Conservation (phyloP, 352 stramenopile genomes). For the Globisporangium canariense region DNA sequence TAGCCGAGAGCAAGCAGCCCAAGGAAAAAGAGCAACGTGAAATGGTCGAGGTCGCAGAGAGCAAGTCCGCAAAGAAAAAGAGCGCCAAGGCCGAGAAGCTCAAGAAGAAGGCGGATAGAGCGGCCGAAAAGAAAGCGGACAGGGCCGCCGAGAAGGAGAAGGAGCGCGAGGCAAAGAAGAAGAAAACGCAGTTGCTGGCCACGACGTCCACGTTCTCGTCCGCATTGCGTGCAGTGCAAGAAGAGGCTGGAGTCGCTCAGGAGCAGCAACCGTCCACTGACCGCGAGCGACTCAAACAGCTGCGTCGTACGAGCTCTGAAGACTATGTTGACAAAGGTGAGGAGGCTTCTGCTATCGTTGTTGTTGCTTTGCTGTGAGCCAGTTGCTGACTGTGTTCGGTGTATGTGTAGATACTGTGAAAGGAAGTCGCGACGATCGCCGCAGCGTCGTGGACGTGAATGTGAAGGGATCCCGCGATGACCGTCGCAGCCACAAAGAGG, state of each 20-base stretch:
- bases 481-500: slow-evolving; percentile 5
- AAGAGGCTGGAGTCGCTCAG: neutral
- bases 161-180: neutral
- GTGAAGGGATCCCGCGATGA: neutral
- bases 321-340: neutral
- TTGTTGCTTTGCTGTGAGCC: neutral
- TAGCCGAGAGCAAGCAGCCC: neutral
- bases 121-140: slow-evolving; percentile 1
- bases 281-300: neutral
- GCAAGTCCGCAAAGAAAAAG: slow-evolving; percentile 9
- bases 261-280: neutral
- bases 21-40: neutral
- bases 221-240: neutral
- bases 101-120: slow-evolving; percentile 8
- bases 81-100: slow-evolving; percentile 7
- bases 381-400: neutral
- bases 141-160: neutral
- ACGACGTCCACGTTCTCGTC: neutral
- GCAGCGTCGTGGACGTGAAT: neutral
- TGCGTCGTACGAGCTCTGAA: neutral
- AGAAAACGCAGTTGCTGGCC: neutral
- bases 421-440: neutral
- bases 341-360: neutral
- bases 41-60: neutral
- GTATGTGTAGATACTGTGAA: neutral